Base-by-base conservation (phyloP, 805 yeast species). In the Nakazawaea ishiwadae region DNA sequence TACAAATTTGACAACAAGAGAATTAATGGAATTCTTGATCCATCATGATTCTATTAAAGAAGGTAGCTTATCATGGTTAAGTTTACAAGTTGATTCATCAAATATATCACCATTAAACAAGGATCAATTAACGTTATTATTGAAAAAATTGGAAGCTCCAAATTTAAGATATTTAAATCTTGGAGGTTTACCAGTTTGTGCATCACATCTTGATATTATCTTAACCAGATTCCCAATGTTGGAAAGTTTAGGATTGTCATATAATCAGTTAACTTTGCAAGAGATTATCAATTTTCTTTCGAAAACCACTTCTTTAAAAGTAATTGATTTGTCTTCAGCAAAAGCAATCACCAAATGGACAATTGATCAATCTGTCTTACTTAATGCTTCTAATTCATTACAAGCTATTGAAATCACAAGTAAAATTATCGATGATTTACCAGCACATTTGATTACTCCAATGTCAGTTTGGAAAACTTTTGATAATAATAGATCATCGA, bases 1-100 rank as follows among this genome's bases (percentile, higher is more conserved):
- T 54, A 75, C 82, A 33, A 76, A 80, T 50, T 66, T 88, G 37
- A 77, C 88, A 17, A 81, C 91, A 3, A 73, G 81, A 48, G 90
- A 83, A 29, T 62, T 87, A 40, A 71, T 84, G 48, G 77, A 76
- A 49, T 83, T 87, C 50, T 67, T 87, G 46, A 71, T 80, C 3
- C 72, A 75, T 47, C 95, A 88, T 62, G 89, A 93, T 0, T 71
- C 91, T 1, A 69, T 73, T 4, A 50, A 55, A 17, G 36, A 40
- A 8, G 68, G 66, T 7, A 58, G 67, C 15, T 58, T 76, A 32
- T 53, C 59, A 35, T 76, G 81, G 81, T 63, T 76, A 29, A 74
- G 71, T 46, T 55, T 76, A 36, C 79, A 75, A 48, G 70, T 73
- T 41, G 80, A 75, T 51, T 66, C 74, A 19, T 73, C 70, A 42